A percentile compares a stretch with the other conserved stretches of the same genome.
These are phyloP conservation scores for Salisapilia sapeloensis DNA, from an alignment of 352 stramenopile species.

Conservation along the genomic window DNA sequence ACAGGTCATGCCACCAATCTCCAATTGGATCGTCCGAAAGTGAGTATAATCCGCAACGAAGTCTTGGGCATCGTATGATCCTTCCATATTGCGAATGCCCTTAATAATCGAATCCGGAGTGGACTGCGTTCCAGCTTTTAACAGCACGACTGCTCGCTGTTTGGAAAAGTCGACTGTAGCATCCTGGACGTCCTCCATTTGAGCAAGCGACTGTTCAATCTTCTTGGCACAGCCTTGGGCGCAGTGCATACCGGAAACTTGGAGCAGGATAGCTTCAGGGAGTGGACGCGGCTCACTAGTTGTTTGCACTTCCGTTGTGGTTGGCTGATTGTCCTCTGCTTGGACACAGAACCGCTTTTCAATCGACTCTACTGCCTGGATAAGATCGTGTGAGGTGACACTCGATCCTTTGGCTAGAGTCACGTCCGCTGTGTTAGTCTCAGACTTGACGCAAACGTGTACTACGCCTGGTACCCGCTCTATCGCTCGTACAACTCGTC, in stretches of 20 bases:
- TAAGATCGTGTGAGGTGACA: constrained; percentile 72
- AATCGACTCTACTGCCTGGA: constrained; percentile 56
- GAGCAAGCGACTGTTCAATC: constrained; percentile 32
- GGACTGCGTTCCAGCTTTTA: constrained; percentile 37
- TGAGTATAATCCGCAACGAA: constrained; percentile 5
- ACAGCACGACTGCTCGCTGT: constrained; percentile 54
- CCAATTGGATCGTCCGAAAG: constrained; percentile 18
- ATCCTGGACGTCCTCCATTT: constrained; percentile 32
- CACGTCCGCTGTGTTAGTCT: constrained; percentile 59
- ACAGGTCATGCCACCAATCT: constrained; percentile 52
- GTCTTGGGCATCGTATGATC: constrained; percentile 4
- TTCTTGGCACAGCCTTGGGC: constrained; percentile 40
- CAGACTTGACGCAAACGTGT: constrained; percentile 71
- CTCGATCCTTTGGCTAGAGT: constrained; percentile 62
- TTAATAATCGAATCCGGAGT: constrained; percentile 50
- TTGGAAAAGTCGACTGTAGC: constrained; percentile 46
- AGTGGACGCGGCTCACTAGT: constrained; percentile 8
- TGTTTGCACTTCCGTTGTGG: too few species aligned
- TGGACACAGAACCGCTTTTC: constrained; percentile 67
- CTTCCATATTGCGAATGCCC: constrained; percentile 19
- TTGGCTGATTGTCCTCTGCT: constrained; percentile 35
- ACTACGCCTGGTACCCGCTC: constrained; percentile 69
- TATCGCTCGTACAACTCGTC: constrained; percentile 59
- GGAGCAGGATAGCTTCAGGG: constrained; percentile 46
- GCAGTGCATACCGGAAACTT: constrained; percentile 63